Evolutionary conservation across 1,284 basidiomycete species (phyloP).

Genomic region (Somion occarium): DNA sequence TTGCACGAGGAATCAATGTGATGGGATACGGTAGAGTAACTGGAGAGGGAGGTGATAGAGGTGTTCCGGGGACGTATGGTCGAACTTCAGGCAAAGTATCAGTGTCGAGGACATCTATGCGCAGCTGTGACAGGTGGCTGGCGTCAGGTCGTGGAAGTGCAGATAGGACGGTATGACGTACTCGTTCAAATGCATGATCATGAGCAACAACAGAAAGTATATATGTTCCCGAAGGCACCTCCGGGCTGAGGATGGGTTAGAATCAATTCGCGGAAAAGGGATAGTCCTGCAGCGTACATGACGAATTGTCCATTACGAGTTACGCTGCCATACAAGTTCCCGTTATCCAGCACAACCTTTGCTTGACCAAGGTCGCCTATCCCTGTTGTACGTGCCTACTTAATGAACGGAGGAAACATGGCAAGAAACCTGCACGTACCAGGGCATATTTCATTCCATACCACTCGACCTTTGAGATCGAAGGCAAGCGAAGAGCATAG

Average conservation of each 20-base stretch:
- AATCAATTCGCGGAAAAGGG: slow-evolving; percentile 7
- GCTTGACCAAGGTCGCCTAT: slow-evolving; percentile 50
- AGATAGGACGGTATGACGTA: slow-evolving; percentile 25
- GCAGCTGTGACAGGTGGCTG: slow-evolving; percentile 37
- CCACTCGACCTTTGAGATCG: slow-evolving; percentile 54
- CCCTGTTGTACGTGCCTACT: slow-evolving; percentile 9
- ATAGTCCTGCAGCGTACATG: slow-evolving; percentile 43
- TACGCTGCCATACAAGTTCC: slow-evolving; percentile 46
- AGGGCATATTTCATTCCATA: slow-evolving; percentile 63
- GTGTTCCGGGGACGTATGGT: slow-evolving; percentile 64
- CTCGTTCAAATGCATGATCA: slow-evolving; percentile 66
- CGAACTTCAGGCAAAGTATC: slow-evolving; percentile 46
- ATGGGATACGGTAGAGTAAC: slow-evolving; percentile 67
- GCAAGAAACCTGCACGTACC: slow-evolving; percentile 34
- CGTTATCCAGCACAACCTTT: slow-evolving; percentile 58
- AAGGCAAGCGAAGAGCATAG: slow-evolving; percentile 32
- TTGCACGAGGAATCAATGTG: slow-evolving; percentile 45
- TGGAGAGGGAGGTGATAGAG: slow-evolving; percentile 54
- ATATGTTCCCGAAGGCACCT: slow-evolving; percentile 61
- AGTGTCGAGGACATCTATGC: slow-evolving; percentile 55
- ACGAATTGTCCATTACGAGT: slow-evolving; percentile 54
- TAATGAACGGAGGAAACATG: background rate
- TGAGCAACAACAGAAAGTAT: slow-evolving; percentile 61
- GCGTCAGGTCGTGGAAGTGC: background rate
- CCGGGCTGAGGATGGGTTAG: slow-evolving; percentile 38